A percentile compares a stretch with the other conserved stretches of the same genome.
These are phyloP conservation scores for Poteriospumella lacustris DNA, from an alignment of 108 stramenopile genomes.

Conservation along the genomic window DNA sequence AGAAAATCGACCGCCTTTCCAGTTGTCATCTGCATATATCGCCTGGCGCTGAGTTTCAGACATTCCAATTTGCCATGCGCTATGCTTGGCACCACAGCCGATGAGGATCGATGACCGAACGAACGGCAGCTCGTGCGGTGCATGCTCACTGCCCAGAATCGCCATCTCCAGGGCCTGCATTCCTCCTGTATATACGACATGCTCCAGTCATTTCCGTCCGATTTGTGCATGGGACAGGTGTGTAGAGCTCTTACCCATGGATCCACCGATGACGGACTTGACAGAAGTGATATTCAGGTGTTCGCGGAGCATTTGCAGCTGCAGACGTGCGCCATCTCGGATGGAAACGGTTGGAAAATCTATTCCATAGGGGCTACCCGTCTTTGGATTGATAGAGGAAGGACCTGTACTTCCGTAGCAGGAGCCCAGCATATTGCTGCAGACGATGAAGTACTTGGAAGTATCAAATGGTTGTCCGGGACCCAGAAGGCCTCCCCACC, in stretches of 20 bases:
- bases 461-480: slow-evolving; percentile 73
- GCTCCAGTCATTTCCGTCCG: too few species aligned
- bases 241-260: slow-evolving; percentile 65
- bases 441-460: slow-evolving; percentile 76
- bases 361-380: slow-evolving; percentile 60
- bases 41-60: slow-evolving; percentile 83
- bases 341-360: slow-evolving; percentile 80
- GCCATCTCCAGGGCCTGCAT: slow-evolving; percentile 90
- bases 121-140: too few species aligned
- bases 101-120: slow-evolving; percentile 71
- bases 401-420: slow-evolving; percentile 79
- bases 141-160: slow-evolving; percentile 57
- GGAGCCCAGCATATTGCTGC: slow-evolving; percentile 78
- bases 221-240: too few species aligned
- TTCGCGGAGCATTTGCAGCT: slow-evolving; percentile 66
- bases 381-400: slow-evolving; percentile 56
- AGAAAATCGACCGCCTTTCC: slow-evolving; percentile 60
- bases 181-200: slow-evolving; percentile 54
- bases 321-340: slow-evolving; percentile 74
- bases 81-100: slow-evolving; percentile 80
- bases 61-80: slow-evolving; percentile 87
- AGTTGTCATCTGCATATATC: slow-evolving; percentile 82
- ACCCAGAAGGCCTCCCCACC: slow-evolving; percentile 63
- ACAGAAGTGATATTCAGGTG: slow-evolving; percentile 63
- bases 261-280: slow-evolving; percentile 82